Evolutionary conservation across 768 basidiomycete genomes (phyloP), one percentile per base, ranked within the genome.

Genomic region (Coprinellus micaceus): DNA sequence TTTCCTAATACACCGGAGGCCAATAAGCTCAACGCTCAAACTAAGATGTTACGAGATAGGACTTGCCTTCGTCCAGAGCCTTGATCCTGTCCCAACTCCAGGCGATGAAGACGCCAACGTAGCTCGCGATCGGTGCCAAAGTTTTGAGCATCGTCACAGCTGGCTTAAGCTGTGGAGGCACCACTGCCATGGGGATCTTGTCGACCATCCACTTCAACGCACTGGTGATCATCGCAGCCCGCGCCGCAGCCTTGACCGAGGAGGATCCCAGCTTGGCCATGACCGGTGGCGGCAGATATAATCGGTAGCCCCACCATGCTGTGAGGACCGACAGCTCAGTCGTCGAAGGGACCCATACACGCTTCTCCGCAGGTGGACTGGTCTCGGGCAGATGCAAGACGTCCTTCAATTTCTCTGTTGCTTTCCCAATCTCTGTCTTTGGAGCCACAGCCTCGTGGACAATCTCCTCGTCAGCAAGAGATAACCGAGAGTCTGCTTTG

Each of bases 291-390:
- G 91, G 91, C 26, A 93, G 79, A 65, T 77, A 90, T 71, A 91
- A 70, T 39, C 89, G 76, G 63, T 87, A 92, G 3, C 89, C 90
- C 85, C 88, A 82, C 91, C 91, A 93, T 54, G 82, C 80, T 2
- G 84, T 83, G 61, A 91, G 78, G 5, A 92, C 68, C 9, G 89
- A 91, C 26, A 93, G 70, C 57, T 89, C 82, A 9, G 84, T 86
- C 11, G 79, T 77, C 2, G 88, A 91, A 2, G 91, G 91, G 19
- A 89, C 74, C 88, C 89, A 92, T 30, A 74, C 65, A 55, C 60
- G 76, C 56, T 70, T 71, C 50, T 71, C 69, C 29, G 61, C 46
- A 22, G 21, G 57, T 44, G 66, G 57, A 13, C 57, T 24, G 51
- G 71, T 60, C 41, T 63, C 62, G 51, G 65, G 63, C 48, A 28